Conservation (phyloP, 1,284 basidiomycete species). For the Pseudozyma hubeiensis region DNA sequence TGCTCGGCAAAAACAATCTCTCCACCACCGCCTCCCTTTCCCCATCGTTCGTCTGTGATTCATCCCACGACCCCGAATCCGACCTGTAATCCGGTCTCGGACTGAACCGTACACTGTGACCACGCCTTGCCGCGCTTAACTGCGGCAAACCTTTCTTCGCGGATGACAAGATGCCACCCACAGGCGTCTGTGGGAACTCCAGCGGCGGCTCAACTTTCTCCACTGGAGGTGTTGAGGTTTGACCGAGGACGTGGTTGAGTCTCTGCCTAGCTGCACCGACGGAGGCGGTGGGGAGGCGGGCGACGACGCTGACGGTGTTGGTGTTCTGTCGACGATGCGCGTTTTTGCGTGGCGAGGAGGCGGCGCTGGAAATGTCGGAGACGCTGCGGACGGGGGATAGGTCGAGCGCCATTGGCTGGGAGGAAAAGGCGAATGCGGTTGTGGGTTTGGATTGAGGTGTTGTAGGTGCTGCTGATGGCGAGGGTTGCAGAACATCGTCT, state of each 20-base stretch:
- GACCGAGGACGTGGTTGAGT: slow-evolving; percentile 17
- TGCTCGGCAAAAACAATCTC: slow-evolving; percentile 17
- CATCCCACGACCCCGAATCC: slow-evolving; percentile 50
- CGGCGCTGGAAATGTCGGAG: slow-evolving; percentile 24
- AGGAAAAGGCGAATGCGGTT: slow-evolving; percentile 22
- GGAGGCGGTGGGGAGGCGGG: slow-evolving; percentile 19
- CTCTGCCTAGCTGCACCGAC: slow-evolving; percentile 20
- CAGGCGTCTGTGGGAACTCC: slow-evolving; percentile 17
- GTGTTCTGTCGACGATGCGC: slow-evolving; percentile 40
- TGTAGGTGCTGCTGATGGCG: slow-evolving; percentile 3
- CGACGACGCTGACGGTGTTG: slow-evolving; percentile 31
- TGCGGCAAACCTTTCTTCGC: slow-evolving; percentile 14
- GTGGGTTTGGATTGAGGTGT: slow-evolving; percentile 15
- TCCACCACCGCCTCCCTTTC: slow-evolving; percentile 15
- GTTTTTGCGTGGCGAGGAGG: slow-evolving; percentile 44
- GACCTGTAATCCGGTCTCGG: slow-evolving; percentile 45
- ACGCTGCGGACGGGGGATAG: slow-evolving; percentile 25
- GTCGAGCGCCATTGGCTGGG: slow-evolving; percentile 43
- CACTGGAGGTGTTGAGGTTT: background rate
- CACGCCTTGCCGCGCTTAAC: slow-evolving; percentile 12
- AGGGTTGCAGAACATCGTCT: background rate
- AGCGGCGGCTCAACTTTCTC: background rate
- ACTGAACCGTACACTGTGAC: slow-evolving; percentile 46
- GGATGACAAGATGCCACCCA: slow-evolving; percentile 23
- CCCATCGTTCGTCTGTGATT: slow-evolving; percentile 15